phyloP scores from a whole-genome alignment of 2,329 filamentous ascomycete species.

The Cyphellophora europaea region DNA sequence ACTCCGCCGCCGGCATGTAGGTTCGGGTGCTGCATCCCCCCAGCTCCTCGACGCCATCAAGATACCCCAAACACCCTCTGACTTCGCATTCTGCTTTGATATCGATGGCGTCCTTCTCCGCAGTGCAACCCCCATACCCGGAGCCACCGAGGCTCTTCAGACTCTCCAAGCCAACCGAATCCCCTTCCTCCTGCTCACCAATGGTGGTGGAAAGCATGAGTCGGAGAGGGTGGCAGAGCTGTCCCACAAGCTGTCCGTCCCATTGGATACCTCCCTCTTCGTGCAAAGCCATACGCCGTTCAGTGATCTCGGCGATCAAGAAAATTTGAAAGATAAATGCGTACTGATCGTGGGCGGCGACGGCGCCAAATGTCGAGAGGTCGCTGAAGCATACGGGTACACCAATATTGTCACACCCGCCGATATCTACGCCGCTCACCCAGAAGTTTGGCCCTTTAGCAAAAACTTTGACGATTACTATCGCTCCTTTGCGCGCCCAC shows the following conservation, averaged over 20 bases:
- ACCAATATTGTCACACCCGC: slow-evolving; percentile 73
- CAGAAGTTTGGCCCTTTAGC: slow-evolving; percentile 76
- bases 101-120: slow-evolving; percentile 95
- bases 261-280: slow-evolving; percentile 59
- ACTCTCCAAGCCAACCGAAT: slow-evolving; percentile 66
- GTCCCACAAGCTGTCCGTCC: slow-evolving; percentile 53
- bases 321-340: slow-evolving; percentile 52
- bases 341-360: slow-evolving; percentile 66
- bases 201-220: slow-evolving; percentile 84
- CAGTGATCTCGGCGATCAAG: slow-evolving; percentile 55
- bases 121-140: slow-evolving; percentile 66
- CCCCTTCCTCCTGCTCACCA: slow-evolving; percentile 90
- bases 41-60: too few species aligned
- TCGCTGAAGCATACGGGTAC: slow-evolving; percentile 73
- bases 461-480: slow-evolving; percentile 55
- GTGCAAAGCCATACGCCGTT: slow-evolving; percentile 91
- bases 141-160: slow-evolving; percentile 63
- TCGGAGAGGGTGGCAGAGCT: slow-evolving; percentile 62
- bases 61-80: too few species aligned
- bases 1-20: too few species aligned
- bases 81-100: too few species aligned
- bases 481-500: slow-evolving; percentile 26
- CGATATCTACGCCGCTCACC: slow-evolving; percentile 68
- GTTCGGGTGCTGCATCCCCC: too few species aligned
- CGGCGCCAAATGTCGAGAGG: slow-evolving; percentile 55